Percentiles rank a stretch among this genome's conserved stretches.
Evolutionary conservation across 345 rosid genomes (phyloP).

Genomic region (Eucalyptus cladocalyx): DNA sequence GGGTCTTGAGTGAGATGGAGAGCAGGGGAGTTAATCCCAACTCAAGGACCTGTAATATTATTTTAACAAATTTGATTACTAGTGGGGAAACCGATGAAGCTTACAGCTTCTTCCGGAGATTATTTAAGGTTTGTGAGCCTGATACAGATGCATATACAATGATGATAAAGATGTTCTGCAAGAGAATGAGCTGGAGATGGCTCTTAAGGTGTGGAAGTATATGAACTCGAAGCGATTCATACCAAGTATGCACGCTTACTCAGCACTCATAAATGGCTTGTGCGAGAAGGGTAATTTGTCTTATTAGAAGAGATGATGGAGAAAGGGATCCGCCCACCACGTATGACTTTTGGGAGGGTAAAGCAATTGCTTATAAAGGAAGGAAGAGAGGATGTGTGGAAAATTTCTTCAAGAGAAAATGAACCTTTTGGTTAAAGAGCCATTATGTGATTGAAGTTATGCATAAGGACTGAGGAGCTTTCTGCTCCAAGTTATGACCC

Average conservation of each 20-base stretch:
- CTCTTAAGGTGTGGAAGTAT: slow-evolving; percentile 69
- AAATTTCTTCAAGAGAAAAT: slow-evolving; percentile 77
- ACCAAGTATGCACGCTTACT: no score
- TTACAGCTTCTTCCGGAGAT: slow-evolving; percentile 46
- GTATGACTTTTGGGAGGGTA: slow-evolving; percentile 60
- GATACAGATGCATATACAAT: slow-evolving; percentile 87
- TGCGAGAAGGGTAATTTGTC: no score
- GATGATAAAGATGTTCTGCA: slow-evolving; percentile 93
- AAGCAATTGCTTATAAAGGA: slow-evolving; percentile 39
- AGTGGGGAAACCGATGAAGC: slow-evolving; percentile 67
- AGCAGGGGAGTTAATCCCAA: slow-evolving; percentile 44
- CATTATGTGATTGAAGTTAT: slow-evolving; percentile 45
- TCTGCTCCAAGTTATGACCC: background rate
- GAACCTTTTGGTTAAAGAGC: slow-evolving; percentile 61
- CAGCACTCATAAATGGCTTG: no score
- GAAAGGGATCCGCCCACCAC: slow-evolving; percentile 67
- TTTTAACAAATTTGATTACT: slow-evolving; percentile 45
- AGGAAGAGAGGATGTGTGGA: slow-evolving; percentile 75
- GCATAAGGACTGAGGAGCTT: background rate
- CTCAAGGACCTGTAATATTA: slow-evolving; percentile 68
- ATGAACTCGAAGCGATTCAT: slow-evolving; percentile 21
- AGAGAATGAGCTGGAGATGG: slow-evolving; percentile 39
- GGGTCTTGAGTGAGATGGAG: slow-evolving; percentile 72
- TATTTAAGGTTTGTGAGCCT: slow-evolving; percentile 69
- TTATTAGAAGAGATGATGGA: background rate